These are phyloP conservation scores for Plasmodium yoelii DNA, from an alignment of 169 alveolate species.

Conservation along the genomic window DNA sequence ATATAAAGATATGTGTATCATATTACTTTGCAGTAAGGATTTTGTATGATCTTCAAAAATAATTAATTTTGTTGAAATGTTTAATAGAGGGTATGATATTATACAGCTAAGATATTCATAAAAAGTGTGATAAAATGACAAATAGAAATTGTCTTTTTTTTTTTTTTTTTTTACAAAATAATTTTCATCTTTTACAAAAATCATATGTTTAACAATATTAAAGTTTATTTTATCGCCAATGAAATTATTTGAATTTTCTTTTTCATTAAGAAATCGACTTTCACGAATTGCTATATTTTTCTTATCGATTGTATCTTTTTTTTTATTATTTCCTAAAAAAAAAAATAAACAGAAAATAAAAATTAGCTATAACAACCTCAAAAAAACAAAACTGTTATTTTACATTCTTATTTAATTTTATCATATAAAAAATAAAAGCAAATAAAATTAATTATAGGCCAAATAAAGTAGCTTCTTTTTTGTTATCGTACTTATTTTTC, in stretches of 20 bases:
- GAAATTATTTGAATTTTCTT: slow-evolving; percentile 44
- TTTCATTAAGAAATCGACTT: slow-evolving; percentile 4
- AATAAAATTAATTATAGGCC: neutral
- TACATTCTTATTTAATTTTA: too few species aligned
- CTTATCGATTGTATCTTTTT: slow-evolving; percentile 5
- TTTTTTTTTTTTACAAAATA: slow-evolving; percentile 60
- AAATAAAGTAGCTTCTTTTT: neutral
- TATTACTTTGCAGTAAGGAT: slow-evolving; percentile 38
- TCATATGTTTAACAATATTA: slow-evolving; percentile 44
- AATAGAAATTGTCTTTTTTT: slow-evolving; percentile 46
- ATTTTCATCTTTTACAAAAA: slow-evolving; percentile 60
- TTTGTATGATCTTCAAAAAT: slow-evolving; percentile 49
- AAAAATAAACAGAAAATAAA: neutral
- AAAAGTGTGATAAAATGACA: slow-evolving; percentile 52
- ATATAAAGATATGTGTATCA: neutral
- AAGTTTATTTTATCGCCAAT: slow-evolving; percentile 42
- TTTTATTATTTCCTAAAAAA: slow-evolving; percentile 10
- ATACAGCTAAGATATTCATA: slow-evolving; percentile 62
- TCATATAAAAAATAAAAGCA: too few species aligned
- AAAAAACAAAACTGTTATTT: too few species aligned
- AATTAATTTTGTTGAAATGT: slow-evolving; percentile 63
- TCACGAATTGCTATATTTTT: slow-evolving; percentile 9
- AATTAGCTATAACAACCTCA: too few species aligned
- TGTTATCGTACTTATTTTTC: slow-evolving; percentile 6
- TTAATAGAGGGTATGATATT: slow-evolving; percentile 59